These are phyloP conservation scores for Cladosporium sp. DNA, from an alignment of 2,329 filamentous ascomycete species.

Conservation along the genomic window DNA sequence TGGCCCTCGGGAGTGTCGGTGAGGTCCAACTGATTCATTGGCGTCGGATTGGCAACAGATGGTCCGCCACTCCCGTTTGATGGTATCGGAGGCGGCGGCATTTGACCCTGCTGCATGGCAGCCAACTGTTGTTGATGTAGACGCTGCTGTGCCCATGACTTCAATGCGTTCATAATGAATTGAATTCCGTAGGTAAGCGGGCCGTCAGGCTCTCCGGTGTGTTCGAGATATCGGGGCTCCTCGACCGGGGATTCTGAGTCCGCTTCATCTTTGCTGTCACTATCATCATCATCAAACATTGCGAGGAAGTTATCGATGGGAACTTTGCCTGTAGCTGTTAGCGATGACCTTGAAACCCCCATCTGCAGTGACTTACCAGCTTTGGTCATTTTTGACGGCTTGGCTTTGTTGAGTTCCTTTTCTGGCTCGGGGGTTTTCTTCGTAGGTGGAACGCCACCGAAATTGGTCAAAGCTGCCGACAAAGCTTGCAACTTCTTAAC, in stretches of 20 bases:
- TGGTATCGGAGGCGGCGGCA: not conserved
- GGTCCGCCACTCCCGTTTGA: too few species aligned
- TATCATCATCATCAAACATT: constrained; percentile 20
- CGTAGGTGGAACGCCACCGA: constrained; percentile 23
- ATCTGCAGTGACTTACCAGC: too few species aligned
- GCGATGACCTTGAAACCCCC: too few species aligned
- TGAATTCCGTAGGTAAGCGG: constrained; percentile 28
- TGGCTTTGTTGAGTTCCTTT: not conserved
- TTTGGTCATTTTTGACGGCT: too few species aligned
- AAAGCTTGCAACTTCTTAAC: constrained; percentile 23
- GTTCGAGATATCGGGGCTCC: constrained; percentile 9
- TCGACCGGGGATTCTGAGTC: constrained; percentile 12
- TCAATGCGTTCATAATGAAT: constrained; percentile 32
- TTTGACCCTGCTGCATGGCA: constrained; percentile 16
- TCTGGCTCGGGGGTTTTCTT: not conserved
- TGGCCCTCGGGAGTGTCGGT: constrained; percentile 27
- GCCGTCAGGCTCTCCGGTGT: constrained; percentile 21
- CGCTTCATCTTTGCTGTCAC: constrained; percentile 11
- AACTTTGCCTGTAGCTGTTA: not conserved
- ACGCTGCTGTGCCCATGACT: constrained; percentile 30
- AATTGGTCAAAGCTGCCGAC: constrained; percentile 24
- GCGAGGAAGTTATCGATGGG: constrained; percentile 25
- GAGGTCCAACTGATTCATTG: constrained; percentile 6
- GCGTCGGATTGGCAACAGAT: not conserved
- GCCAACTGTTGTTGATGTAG: constrained; percentile 19